Evolutionary conservation across 345 rosid species (phyloP).

Genomic region (thale cress (Arabidopsis thaliana)): DNA sequence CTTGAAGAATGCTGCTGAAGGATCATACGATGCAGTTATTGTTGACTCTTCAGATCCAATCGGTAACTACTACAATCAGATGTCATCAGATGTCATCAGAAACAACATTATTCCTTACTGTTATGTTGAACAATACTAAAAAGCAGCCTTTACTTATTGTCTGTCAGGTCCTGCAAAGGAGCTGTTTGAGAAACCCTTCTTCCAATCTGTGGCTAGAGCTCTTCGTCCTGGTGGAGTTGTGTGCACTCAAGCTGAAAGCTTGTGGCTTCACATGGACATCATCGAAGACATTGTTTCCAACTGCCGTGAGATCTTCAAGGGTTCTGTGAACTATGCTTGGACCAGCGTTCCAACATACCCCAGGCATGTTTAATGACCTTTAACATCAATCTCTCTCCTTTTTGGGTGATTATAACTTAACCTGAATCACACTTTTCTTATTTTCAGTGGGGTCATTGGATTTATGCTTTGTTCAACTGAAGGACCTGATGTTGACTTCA

Average conservation of each 20-base stretch:
- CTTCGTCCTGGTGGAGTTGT: conserved; percentile 69
- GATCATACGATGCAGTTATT: conserved; percentile 65
- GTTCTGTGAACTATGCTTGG: conserved; percentile 81
- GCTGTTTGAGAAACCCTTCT: conserved; percentile 57
- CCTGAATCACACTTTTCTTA: background rate
- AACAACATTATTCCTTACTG: background rate
- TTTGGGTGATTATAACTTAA: background rate
- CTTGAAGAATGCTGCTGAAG: conserved; percentile 56
- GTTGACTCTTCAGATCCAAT: conserved; percentile 73
- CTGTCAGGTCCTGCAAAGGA: conserved; percentile 58
- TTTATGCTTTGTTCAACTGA: conserved; percentile 77
- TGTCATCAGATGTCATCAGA: background rate
- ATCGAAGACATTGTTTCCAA: conserved; percentile 71
- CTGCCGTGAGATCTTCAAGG: conserved; percentile 59
- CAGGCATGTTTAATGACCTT: conserved; percentile 45
- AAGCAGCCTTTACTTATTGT: conserved; percentile 5
- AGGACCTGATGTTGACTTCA: conserved; percentile 70
- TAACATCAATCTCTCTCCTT: background rate
- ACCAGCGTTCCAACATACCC: conserved; percentile 68
- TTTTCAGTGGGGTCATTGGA: conserved; percentile 71
- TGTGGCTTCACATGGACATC: conserved; percentile 61
- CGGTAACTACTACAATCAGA: conserved; percentile 39
- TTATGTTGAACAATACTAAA: background rate
- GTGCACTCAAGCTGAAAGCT: conserved; percentile 73
- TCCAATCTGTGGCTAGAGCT: conserved; percentile 55